Evolutionary conservation across 2,329 filamentous ascomycete species (phyloP).

Genomic region (Shiraia sp.): DNA sequence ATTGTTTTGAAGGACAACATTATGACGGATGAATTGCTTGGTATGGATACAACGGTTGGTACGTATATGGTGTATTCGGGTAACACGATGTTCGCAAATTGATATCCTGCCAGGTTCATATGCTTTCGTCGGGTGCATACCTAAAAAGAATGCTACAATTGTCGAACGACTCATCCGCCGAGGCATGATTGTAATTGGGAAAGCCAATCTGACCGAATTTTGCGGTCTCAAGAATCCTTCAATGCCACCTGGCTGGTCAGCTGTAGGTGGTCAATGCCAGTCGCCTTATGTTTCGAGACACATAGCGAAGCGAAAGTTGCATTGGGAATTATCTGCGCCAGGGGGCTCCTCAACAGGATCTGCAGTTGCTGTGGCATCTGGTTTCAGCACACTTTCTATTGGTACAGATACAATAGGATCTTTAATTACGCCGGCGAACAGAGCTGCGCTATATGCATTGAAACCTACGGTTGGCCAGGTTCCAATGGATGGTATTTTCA

Average conservation of each 20-base stretch:
- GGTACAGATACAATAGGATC: slow-evolving; percentile 48
- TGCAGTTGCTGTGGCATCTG: slow-evolving; percentile 45
- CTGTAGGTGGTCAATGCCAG: slow-evolving; percentile 45
- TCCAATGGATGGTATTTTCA: slow-evolving; percentile 43
- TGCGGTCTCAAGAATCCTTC: slow-evolving; percentile 42
- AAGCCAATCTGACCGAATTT: slow-evolving; percentile 48
- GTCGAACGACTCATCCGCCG: slow-evolving; percentile 43
- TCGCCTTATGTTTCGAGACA: slow-evolving; percentile 45
- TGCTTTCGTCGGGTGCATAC: slow-evolving; percentile 44
- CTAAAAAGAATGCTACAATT: slow-evolving; percentile 44
- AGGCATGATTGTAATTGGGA: slow-evolving; percentile 50
- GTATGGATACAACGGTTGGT: slow-evolving; percentile 49
- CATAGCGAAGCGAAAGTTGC: slow-evolving; percentile 41
- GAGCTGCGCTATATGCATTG: slow-evolving; percentile 45
- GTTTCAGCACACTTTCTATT: slow-evolving; percentile 47
- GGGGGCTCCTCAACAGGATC: slow-evolving; percentile 45
- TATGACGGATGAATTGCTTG: slow-evolving; percentile 42
- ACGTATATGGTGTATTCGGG: slow-evolving; percentile 6
- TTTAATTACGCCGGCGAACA: slow-evolving; percentile 46
- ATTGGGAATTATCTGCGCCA: slow-evolving; percentile 43
- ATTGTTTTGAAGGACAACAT: slow-evolving; percentile 50
- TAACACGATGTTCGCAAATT: neutral
- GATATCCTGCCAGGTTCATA: slow-evolving; percentile 31
- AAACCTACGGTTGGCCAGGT: slow-evolving; percentile 44
- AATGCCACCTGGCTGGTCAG: slow-evolving; percentile 47